Evolutionary conservation across 1,139 yeast genomes (phyloP).

Genomic region (Geotrichum macrosporum): DNA sequence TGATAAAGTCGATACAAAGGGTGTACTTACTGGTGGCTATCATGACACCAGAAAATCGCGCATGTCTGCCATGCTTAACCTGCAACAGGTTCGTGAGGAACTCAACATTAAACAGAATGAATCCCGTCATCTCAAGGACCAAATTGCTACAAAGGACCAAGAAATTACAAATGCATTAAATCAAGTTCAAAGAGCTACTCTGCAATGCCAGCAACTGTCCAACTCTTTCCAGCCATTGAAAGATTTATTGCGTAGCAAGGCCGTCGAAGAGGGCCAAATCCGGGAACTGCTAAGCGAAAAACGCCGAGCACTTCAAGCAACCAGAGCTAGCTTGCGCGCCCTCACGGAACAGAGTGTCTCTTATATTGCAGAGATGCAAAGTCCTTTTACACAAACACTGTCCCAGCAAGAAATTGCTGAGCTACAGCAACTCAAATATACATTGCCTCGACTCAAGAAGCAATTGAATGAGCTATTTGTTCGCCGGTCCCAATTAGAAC

Average conservation of each 20-base stretch:
- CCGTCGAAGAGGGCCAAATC: slow-evolving; percentile 25
- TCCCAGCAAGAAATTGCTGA: slow-evolving; percentile 45
- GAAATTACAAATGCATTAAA: slow-evolving; percentile 47
- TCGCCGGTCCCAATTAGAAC: slow-evolving; percentile 48
- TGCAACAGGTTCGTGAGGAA: slow-evolving; percentile 47
- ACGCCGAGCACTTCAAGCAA: slow-evolving; percentile 30
- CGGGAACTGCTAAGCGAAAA: slow-evolving; percentile 26
- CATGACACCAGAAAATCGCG: slow-evolving; percentile 65
- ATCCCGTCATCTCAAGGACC: slow-evolving; percentile 39
- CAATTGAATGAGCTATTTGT: slow-evolving; percentile 45
- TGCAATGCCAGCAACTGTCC: slow-evolving; percentile 22
- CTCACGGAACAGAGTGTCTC: slow-evolving; percentile 36
- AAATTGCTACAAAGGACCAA: slow-evolving; percentile 43
- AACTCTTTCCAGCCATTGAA: slow-evolving; percentile 16
- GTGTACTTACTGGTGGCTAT: slow-evolving; percentile 87
- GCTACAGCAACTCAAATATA: slow-evolving; percentile 41
- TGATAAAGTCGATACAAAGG: slow-evolving; percentile 77
- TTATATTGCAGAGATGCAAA: slow-evolving; percentile 48
- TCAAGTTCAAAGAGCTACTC: slow-evolving; percentile 45
- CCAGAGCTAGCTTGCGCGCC: slow-evolving; percentile 35
- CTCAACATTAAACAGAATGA: slow-evolving; percentile 42
- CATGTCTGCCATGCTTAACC: slow-evolving; percentile 60
- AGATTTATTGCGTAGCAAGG: slow-evolving; percentile 12
- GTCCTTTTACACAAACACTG: slow-evolving; percentile 54
- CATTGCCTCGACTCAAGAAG: slow-evolving; percentile 44